A percentile compares a stretch with the other conserved stretches of the same genome.
Conservation (phyloP, 345 rosid genomes). For the Salix udensis region DNA sequence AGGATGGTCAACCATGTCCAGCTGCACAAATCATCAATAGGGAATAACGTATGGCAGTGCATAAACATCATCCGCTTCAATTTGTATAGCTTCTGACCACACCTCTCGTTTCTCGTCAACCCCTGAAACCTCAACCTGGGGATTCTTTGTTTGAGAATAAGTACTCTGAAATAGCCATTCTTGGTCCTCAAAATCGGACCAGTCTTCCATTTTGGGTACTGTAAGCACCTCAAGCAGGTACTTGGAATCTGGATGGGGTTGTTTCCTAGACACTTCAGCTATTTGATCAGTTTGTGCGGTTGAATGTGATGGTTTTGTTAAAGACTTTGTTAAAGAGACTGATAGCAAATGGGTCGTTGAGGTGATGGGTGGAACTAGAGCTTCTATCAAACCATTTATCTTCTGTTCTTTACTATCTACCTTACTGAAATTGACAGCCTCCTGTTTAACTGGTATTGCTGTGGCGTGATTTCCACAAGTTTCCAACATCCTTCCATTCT, state of each 20-base stretch:
- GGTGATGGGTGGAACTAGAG: neutral
- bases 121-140: constrained; percentile 27
- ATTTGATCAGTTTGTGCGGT: constrained; percentile 33
- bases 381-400: constrained; percentile 13
- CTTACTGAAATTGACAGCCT: constrained; percentile 3
- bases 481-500: constrained; percentile 22
- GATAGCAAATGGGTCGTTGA: neutral
- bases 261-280: constrained; percentile 39
- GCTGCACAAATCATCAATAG: constrained; percentile 34
- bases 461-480: neutral
- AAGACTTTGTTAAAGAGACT: constrained; percentile 6
- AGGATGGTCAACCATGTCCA: constrained; percentile 11
- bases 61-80: constrained; percentile 55
- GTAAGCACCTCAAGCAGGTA: constrained; percentile 47
- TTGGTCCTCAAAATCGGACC: constrained; percentile 43
- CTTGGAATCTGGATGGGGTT: constrained; percentile 69
- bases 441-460: neutral
- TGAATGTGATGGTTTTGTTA: constrained; percentile 18
- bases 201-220: constrained; percentile 56
- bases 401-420: constrained; percentile 8
- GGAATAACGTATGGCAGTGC: constrained; percentile 83
- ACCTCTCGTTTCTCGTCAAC: constrained; percentile 35
- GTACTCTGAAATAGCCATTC: constrained; percentile 51
- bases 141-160: constrained; percentile 26
- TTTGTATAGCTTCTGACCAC: constrained; percentile 59